Conservation (phyloP, 306 rosid species). For the Psophocarpus tetragonolobus region DNA sequence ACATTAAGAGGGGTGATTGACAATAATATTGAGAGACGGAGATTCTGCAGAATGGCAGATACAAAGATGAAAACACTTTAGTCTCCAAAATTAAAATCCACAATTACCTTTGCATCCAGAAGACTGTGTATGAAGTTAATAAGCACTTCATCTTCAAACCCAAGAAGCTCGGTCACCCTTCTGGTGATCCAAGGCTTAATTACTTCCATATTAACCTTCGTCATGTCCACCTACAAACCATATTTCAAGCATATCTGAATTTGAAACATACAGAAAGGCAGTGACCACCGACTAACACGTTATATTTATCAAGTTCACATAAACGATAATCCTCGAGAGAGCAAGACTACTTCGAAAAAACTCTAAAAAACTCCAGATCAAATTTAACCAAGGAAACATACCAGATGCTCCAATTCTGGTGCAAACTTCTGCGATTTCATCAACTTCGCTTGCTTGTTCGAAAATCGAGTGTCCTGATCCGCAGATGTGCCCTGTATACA, state of each 20-base stretch:
- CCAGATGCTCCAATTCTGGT: conserved; percentile 94
- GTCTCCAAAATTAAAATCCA: neutral
- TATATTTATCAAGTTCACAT: neutral
- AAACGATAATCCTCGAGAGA: conserved; percentile 16
- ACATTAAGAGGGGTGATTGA: too few species aligned
- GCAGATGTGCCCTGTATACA: conserved; percentile 85
- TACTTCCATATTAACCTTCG: conserved; percentile 92
- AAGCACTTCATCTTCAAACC: conserved; percentile 98
- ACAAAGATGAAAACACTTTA: conserved; percentile 4
- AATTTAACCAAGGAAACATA: conserved; percentile 38
- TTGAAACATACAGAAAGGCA: conserved; percentile 12
- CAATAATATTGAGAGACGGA: too few species aligned
- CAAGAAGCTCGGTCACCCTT: conserved; percentile 90
- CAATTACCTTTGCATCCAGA: conserved; percentile 86
- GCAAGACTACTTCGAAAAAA: neutral
- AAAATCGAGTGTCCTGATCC: conserved; percentile 96
- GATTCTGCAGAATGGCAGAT: neutral
- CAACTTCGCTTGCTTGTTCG: conserved; percentile 96
- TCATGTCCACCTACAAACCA: conserved; percentile 74
- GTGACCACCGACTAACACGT: neutral
- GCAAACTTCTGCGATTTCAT: conserved; percentile 93
- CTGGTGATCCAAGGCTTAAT: conserved; percentile 89
- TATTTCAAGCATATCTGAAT: conserved; percentile 25
- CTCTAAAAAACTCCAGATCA: neutral
- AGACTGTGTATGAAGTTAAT: conserved; percentile 93